Base-by-base conservation (phyloP, 192 early-diverging fungal species). In the Backusella psychrophila region DNA sequence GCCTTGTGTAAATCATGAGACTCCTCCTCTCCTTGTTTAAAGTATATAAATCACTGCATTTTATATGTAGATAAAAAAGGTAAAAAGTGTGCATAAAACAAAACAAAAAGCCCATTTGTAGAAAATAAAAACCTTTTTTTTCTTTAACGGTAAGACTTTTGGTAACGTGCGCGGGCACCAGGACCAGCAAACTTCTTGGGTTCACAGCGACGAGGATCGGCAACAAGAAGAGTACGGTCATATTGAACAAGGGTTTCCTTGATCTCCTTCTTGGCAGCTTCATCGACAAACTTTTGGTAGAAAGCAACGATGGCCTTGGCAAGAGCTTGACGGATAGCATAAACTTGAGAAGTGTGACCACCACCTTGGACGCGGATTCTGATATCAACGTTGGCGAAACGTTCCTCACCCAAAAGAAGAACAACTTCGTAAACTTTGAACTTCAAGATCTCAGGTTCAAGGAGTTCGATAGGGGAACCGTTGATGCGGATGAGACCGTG, bases 181-280 rank as follows among this genome's bases (percentile, higher is more conserved):
- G 88, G 88, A 91, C 98, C 98, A 88, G 97, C 98, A 84, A 99
- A 99, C 92, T 98, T 99, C 96, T 99, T 99, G 88, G 98, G 95
- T 86, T 99, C 98, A 88, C 94, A 96, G 82, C 98, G 96, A 88
- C 98, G 96, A 76, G 97, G 96, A 87, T 98, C 97, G 74, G 97
- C 97, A 77, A 99, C 98, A 66, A 99, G 93, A 66, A 99, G 95
- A 80, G 95, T 92, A 89, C 97, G 94, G 91, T 99, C 98, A 91
- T 96, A 97, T 82, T 83, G 77, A 31, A 93, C 87, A 72, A 96
- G 89, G 68, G 92, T 88, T 80, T 97, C 95, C 92, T 96, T 97
- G 90, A 99, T 95, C 90, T 98, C 97, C 91, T 97, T 97, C 95
- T 99, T 99, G 83, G 96, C 94, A 70, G 96, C 97, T 89, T 99